Base-by-base conservation (phyloP, 2,329 filamentous ascomycete species). In the Colletotrichum simmondsii region DNA sequence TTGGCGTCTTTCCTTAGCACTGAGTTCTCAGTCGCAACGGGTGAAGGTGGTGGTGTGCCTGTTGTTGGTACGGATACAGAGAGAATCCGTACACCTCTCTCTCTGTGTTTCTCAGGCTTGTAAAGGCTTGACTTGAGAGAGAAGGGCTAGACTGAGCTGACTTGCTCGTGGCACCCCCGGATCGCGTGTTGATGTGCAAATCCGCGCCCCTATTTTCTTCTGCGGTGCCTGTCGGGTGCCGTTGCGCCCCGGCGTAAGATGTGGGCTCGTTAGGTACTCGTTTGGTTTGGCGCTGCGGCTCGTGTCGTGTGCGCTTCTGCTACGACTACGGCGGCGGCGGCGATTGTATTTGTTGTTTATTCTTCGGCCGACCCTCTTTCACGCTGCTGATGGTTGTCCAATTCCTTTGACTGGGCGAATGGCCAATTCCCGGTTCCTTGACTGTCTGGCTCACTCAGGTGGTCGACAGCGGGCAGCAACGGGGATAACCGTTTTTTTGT, bases 111-210 rank as follows among this genome's bases (percentile, higher is more conserved):
- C 56, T 58, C 28, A 30, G 53, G 53, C 53, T 56, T 49, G 42
- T n/a, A 49, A 49, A 22, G 19, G 42, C 42, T 49, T 22, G 42
- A 49, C 19, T 49, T 49, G 42, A 49, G 42, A 22, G 19, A 22
- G 42, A 22, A 49, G 19, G 42, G 42, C 42, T 59, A 42, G 65
- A 16, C 19, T 30, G 22, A 22, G 54, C 28, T 65, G 22, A 32
- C 46, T 52, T 54, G 53, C 58, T 49, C n/a, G 60, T 35, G 59
- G 69, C 49, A 68, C 65, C 65, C 26, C 42, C 42, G 8, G 65
- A 69, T 70, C 53, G 59, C 65, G 65, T 22, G 70, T 72, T 22
- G 65, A 56, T 54, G 66, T 46, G 70, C 59, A 70, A 64, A 37
- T 14, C 46, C 49, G 28, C 32, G 65, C 70, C 70, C 65, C 70